A percentile compares a stretch with the other conserved stretches of the same genome.
These are phyloP conservation scores for Pterocarpus santalinus DNA, from an alignment of 306 rosid genomes.

Conservation along the genomic window DNA sequence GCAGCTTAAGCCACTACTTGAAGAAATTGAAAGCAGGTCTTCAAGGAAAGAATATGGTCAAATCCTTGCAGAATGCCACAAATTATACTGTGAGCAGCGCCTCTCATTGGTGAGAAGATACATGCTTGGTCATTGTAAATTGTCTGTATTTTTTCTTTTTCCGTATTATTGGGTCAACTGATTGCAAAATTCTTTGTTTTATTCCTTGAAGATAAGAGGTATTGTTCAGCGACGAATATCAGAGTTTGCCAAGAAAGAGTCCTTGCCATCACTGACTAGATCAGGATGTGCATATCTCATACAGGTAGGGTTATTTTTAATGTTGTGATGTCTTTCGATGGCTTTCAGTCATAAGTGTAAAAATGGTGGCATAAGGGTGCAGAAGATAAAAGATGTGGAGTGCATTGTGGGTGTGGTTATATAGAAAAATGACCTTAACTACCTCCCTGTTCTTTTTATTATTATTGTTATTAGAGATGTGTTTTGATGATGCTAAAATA, in stretches of 20 bases:
- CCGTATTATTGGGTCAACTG: conserved; percentile 40
- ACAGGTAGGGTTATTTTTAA: conserved; percentile 69
- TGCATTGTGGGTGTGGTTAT: conserved; percentile 1
- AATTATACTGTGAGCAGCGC: conserved; percentile 91
- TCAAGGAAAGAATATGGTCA: conserved; percentile 94
- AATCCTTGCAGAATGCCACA: conserved; percentile 95
- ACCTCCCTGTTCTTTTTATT: neutral
- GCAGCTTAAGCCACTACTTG: conserved; percentile 93
- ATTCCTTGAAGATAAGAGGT: conserved; percentile 73
- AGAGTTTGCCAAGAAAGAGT: conserved; percentile 94
- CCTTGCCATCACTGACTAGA: conserved; percentile 93
- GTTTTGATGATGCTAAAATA: neutral
- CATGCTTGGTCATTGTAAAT: conserved; percentile 51
- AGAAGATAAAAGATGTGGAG: neutral
- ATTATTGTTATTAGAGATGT: neutral
- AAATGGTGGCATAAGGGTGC: neutral
- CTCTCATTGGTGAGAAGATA: conserved; percentile 86
- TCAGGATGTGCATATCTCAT: conserved; percentile 98
- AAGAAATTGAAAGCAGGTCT: conserved; percentile 94
- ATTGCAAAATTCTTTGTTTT: conserved; percentile 39
- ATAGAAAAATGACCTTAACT: neutral
- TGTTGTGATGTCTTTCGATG: conserved; percentile 1
- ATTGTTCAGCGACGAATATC: conserved; percentile 93
- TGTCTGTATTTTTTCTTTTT: conserved; percentile 1
- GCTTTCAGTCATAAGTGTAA: conserved; percentile 15